Evolutionary conservation across 352 stramenopile genomes (phyloP), one percentile per base, ranked within the genome.

Genomic region (Globisporangium irregulare): DNA sequence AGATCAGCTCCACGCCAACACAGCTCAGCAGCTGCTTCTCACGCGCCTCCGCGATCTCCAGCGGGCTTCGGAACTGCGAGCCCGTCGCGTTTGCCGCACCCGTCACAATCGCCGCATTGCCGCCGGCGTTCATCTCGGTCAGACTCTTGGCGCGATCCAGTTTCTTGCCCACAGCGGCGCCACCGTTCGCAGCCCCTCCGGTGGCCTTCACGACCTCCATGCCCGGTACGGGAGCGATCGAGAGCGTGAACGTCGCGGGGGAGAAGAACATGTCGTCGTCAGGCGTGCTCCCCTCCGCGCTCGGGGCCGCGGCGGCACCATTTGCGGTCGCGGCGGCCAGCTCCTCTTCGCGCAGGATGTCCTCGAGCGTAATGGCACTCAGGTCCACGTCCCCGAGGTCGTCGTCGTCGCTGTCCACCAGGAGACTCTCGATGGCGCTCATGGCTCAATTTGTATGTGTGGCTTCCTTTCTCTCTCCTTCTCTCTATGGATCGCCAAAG

Each of bases 21-120:
- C 84, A 92, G 70, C 85, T 93, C 65, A 95, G 73, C 24, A 95
- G 75, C 68, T 92, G 81, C 60, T 90, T 86, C 73, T 95, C 87
- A 18, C 86, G 74, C 8, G 87, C 84, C 61, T 93, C 85, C 2
- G 87, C 87, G 51, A 95, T 90, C 73, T 94, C 80, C 56, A 95
- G 70, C 59, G 86, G 75, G 9, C 78, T 82, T 18, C 84, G 79
- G 36, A 91, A 86, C 34, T 81, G 80, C 38, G 67, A 43, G 3
- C 67, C 55, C 14, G 68, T 24, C 18, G 75, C 7, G 6, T 64
- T 67, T 4, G 67, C 70, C 10, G 72, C 71, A 29, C 64, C 64
- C 9, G 64, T 69, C 66, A 59, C 66, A 18, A 66, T 24, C 57
- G 66, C 66, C 6, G 66, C 66, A 43, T 71, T 71, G 12, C 66